Base-by-base conservation (phyloP, 768 basidiomycete genomes). In the Russula ochroleuca region DNA sequence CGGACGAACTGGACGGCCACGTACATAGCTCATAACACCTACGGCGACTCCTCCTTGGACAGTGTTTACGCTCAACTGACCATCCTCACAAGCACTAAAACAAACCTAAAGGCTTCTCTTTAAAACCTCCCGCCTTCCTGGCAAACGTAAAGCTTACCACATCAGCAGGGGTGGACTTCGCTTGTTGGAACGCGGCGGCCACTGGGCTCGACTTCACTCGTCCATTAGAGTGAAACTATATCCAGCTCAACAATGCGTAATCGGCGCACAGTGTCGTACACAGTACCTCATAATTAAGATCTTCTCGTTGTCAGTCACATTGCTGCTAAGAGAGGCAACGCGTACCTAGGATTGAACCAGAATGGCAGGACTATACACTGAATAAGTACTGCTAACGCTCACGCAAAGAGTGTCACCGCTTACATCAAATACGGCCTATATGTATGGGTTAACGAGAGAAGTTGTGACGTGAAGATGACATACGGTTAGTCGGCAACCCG, bases 401-500 rank as follows among this genome's bases (percentile, higher is more conserved):
- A 40, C 5, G 13, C 33, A 1, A 17, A 35, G 8, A 45, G 41
- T 23, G 35, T 60, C 31, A 40, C 14, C 14, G 17, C 63, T 28
- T 59, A 75, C 74, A 63, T 75, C 74, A 53, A 74, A 75, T 5
- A 75, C 47, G 28, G 68, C 69, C 74, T 75, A 55, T 25, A 37
- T 25, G 11, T 28, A 13, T 45, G 7, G 41, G 54, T 65, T 19
- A 61, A 31, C 55, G 25, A 43, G 5, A 60, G 31, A 45, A 50
- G 19, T 17, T 23, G 23, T 9, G 33, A 21, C 23, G 3, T 1
- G 47, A 40, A n/a, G 1, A n/a, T 38, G n/a, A 8, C 89, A 71
- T 73, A 88, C 90, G 7, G 96, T 98, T 55, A 99, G 77, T 49
- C 96, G 87, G 73, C 95, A 97, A 1, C 94, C 94, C 9, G 83